phyloP scores from a whole-genome alignment of 2,329 filamentous ascomycete species.

The Pyrenophora graminea region DNA sequence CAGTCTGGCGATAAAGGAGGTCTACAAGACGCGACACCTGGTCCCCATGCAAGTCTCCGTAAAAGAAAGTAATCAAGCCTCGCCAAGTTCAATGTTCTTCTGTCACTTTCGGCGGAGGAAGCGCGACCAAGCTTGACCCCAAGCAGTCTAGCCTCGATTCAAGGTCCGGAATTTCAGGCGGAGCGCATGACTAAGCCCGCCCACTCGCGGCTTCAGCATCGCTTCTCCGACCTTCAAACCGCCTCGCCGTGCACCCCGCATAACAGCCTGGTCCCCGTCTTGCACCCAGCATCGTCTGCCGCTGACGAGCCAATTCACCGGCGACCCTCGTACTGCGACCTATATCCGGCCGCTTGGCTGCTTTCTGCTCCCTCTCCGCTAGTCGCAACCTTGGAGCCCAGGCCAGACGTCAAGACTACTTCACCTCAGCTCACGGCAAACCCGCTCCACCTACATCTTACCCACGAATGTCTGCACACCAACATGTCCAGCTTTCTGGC shows the following conservation, averaged over 20 bases:
- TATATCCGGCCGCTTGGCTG: slow-evolving; percentile 10
- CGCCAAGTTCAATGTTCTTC: slow-evolving; percentile 20
- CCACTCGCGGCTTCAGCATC: slow-evolving; percentile 23
- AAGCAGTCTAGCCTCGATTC: slow-evolving; percentile 2
- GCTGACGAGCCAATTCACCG: slow-evolving; percentile 22
- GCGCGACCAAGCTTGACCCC: slow-evolving; percentile 12
- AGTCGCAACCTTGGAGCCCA: slow-evolving; percentile 15
- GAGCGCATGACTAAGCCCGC: slow-evolving; percentile 12
- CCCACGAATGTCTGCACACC: slow-evolving; percentile 52
- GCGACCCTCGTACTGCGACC: slow-evolving; percentile 18
- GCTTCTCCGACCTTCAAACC: slow-evolving; percentile 18
- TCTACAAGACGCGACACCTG: background rate
- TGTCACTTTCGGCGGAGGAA: slow-evolving; percentile 12
- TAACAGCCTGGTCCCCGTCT: slow-evolving; percentile 15
- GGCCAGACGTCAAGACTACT: slow-evolving; percentile 20
- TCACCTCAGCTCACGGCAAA: slow-evolving; percentile 16
- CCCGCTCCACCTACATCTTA: slow-evolving; percentile 19
- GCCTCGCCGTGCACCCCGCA: slow-evolving; percentile 18
- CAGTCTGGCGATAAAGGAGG: background rate
- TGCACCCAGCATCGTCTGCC: slow-evolving; percentile 17
- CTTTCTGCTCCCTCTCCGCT: slow-evolving; percentile 14
- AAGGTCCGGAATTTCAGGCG: slow-evolving; percentile 22
- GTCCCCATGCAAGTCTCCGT: background rate
- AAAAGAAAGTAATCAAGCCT: slow-evolving; percentile 14
- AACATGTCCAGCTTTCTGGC: slow-evolving; percentile 56